A percentile compares a stretch with the other conserved stretches of the same genome.
Conservation (phyloP, 2,329 filamentous ascomycete species). For the Trichoderma asperellum region DNA sequence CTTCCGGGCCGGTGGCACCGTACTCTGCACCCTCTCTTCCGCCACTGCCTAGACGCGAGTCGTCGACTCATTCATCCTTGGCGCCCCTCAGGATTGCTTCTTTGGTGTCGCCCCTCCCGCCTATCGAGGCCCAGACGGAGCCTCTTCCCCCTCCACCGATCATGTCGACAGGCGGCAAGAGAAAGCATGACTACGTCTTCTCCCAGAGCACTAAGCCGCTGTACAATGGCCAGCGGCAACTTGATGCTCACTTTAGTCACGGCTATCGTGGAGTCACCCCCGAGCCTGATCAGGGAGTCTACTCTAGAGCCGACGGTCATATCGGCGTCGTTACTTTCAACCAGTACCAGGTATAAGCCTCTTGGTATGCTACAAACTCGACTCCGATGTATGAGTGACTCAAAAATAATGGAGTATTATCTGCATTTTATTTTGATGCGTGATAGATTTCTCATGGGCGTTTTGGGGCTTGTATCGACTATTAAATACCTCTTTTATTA, state of each 20-base stretch:
- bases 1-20: conserved; percentile 33
- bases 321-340: conserved; percentile 40
- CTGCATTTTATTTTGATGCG: conserved; percentile 9
- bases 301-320: conserved; percentile 44
- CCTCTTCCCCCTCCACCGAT: conserved; percentile 36
- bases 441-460: conserved; percentile 26
- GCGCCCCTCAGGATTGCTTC: conserved; percentile 46
- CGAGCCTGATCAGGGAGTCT: conserved; percentile 41
- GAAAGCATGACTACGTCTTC: conserved; percentile 45
- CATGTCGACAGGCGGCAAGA: conserved; percentile 42
- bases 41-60: conserved; percentile 29
- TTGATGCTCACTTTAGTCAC: conserved; percentile 40
- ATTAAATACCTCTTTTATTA: conserved; percentile 16
- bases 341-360: conserved; percentile 33
- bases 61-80: conserved; percentile 35
- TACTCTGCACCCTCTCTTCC: conserved; percentile 35
- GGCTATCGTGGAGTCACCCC: conserved; percentile 35
- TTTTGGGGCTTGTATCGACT: conserved; percentile 12
- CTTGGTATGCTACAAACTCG: neutral
- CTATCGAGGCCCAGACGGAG: conserved; percentile 44
- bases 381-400: neutral
- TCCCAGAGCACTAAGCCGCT: conserved; percentile 39
- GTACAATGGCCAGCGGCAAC: conserved; percentile 45
- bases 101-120: conserved; percentile 42
- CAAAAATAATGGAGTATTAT: conserved; percentile 18